phyloP scores from a whole-genome alignment of 2,329 filamentous ascomycete genomes.

The Zasmidium cellare region DNA sequence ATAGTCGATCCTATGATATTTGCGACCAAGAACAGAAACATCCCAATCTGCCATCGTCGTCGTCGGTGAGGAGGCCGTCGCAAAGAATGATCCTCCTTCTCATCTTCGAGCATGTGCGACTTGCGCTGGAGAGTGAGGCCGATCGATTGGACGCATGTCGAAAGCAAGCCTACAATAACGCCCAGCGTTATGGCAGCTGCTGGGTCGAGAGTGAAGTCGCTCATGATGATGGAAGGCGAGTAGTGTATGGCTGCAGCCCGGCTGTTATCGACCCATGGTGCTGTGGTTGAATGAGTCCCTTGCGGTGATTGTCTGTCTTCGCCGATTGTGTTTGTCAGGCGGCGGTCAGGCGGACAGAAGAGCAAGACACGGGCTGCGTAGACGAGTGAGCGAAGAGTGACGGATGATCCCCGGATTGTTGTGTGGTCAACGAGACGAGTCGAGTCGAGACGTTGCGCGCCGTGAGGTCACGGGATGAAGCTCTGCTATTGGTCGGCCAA shows the following conservation, averaged over 20 bases:
- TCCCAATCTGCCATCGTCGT: conserved; percentile 90
- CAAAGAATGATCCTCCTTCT: conserved; percentile 76
- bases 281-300: not conserved
- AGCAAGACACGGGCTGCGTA: not conserved
- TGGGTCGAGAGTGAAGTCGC: conserved; percentile 19
- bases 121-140: conserved; percentile 96
- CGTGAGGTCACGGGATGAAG: not conserved
- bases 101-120: conserved; percentile 96
- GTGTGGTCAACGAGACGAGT: not conserved
- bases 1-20: conserved; percentile 95
- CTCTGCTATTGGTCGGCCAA: not conserved
- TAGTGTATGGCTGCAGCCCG: not conserved
- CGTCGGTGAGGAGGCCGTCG: conserved; percentile 85
- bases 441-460: not conserved
- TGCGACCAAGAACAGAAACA: conserved; percentile 94
- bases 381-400: not conserved
- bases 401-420: not conserved
- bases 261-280: conserved; percentile 8
- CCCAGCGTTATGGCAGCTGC: conserved; percentile 57
- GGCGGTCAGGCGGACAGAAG: conserved; percentile 1
- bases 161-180: conserved; percentile 87
- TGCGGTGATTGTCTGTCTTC: not conserved
- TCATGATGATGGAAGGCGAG: conserved; percentile 7
- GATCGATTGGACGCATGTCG: conserved; percentile 91
- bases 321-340: not conserved